Percentiles rank a stretch among this genome's conserved stretches.
phyloP scores from a whole-genome alignment of 1,139 yeast species.

The Sporopachydermia cereana region DNA sequence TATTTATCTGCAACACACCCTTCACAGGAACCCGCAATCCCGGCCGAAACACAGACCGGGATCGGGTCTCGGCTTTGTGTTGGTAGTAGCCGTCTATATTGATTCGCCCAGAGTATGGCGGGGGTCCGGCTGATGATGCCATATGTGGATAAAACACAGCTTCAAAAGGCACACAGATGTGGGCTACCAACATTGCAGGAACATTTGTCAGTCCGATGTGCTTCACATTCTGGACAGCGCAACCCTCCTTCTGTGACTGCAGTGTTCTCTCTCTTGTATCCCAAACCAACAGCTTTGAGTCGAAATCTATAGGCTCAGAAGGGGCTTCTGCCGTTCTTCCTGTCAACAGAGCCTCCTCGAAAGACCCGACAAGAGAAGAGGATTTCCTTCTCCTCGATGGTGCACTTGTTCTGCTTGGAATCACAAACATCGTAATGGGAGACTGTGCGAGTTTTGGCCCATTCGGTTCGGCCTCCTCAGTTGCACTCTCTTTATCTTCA shows the following conservation, averaged over 20 bases:
- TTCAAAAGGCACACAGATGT: slow-evolving; percentile 20
- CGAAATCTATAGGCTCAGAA: slow-evolving; percentile 22
- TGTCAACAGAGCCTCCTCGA: slow-evolving; percentile 24
- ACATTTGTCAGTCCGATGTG: slow-evolving; percentile 9
- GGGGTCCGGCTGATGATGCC: slow-evolving; percentile 17
- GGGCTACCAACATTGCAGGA: slow-evolving; percentile 18
- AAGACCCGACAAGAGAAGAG: slow-evolving; percentile 23
- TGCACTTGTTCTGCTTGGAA: no score
- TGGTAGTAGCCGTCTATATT: slow-evolving; percentile 24
- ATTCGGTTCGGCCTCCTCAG: no score
- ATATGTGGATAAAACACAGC: slow-evolving; percentile 27
- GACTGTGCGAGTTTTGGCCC: no score
- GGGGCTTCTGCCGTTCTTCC: slow-evolving; percentile 24
- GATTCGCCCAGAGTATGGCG: slow-evolving; percentile 31
- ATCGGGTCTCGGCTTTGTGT: slow-evolving; percentile 13
- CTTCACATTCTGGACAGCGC: slow-evolving; percentile 12
- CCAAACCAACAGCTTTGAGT: slow-evolving; percentile 21
- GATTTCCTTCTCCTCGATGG: no score
- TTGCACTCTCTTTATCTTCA: no score
- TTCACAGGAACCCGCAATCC: slow-evolving; percentile 29
- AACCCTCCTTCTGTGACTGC: neutral
- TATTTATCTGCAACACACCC: slow-evolving; percentile 32
- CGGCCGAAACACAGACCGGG: slow-evolving; percentile 17
- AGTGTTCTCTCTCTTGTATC: slow-evolving; percentile 13
- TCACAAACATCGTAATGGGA: no score